A percentile compares a stretch with the other conserved stretches of the same genome.
These are phyloP conservation scores for Tulasnella sp. DNA, from an alignment of 768 basidiomycete genomes.

Conservation along the genomic window DNA sequence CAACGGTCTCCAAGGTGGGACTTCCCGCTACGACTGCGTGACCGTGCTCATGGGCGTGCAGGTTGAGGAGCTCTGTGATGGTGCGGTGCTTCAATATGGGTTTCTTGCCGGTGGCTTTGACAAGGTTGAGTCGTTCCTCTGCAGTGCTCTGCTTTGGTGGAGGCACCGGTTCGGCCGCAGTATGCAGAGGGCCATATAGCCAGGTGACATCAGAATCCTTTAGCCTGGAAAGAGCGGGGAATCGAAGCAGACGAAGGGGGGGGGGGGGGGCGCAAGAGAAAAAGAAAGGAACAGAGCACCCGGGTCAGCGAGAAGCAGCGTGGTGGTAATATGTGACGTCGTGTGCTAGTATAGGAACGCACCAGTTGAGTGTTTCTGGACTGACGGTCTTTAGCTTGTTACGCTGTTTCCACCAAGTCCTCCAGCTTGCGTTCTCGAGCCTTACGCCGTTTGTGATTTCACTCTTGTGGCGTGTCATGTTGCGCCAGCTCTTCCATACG, in stretches of 20 bases:
- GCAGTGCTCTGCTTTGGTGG: constrained; percentile 52
- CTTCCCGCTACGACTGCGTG: constrained; percentile 37
- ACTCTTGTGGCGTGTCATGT: constrained; percentile 97
- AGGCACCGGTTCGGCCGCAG: constrained; percentile 79
- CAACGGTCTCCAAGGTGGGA: constrained; percentile 16
- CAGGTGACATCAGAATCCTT: constrained; percentile 99
- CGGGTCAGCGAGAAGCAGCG: neutral
- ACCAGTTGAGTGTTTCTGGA: constrained; percentile 99
- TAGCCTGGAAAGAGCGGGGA: constrained; percentile 59
- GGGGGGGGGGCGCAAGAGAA: too few relatives aligned
- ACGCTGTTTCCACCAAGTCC: constrained; percentile 99
- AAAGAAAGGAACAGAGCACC: constrained; percentile 7
- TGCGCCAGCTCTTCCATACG: constrained; percentile 97
- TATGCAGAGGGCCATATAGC: constrained; percentile 96
- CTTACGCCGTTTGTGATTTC: constrained; percentile 93
- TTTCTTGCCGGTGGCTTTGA: constrained; percentile 46
- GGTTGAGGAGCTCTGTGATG: constrained; percentile 81
- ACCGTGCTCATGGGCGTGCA: constrained; percentile 53
- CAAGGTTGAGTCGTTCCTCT: constrained; percentile 53
- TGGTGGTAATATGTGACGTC: neutral
- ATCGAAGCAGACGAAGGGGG: neutral
- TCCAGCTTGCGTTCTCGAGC: constrained; percentile 97
- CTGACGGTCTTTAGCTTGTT: constrained; percentile 92
- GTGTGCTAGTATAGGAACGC: constrained; percentile 33
- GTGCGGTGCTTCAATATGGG: constrained; percentile 96